Conservation (phyloP, 345 rosid species). For the Brassica incana region DNA sequence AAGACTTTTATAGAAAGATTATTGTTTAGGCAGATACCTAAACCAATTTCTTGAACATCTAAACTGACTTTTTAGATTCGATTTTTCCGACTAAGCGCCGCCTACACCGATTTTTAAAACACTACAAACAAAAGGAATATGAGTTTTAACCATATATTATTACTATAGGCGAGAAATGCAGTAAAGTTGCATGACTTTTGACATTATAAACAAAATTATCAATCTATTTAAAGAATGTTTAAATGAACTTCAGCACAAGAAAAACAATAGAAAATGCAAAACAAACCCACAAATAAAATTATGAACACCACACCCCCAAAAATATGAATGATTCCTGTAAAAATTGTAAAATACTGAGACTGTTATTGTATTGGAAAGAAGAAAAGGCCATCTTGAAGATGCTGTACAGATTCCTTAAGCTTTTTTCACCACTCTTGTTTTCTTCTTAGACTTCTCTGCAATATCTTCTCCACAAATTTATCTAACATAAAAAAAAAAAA, state of each 20-base stretch:
- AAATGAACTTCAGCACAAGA: conserved; percentile 8
- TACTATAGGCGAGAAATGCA: conserved; percentile 11
- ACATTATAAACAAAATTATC: conserved; percentile 22
- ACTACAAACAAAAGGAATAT: neutral
- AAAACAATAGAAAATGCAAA: neutral
- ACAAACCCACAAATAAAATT: conserved; percentile 1
- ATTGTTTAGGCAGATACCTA: too few relatives aligned
- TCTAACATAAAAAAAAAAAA: neutral
- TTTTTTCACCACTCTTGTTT: conserved; percentile 16
- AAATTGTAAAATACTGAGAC: neutral
- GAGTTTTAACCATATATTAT: neutral
- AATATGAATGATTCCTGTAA: neutral
- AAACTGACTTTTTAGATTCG: too few relatives aligned
- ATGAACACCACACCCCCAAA: conserved; percentile 32
- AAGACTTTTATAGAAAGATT: too few relatives aligned
- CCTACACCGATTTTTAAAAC: too few relatives aligned
- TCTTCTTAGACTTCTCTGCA: conserved; percentile 5
- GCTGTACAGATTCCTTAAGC: conserved; percentile 31
- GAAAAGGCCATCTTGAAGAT: conserved; percentile 20
- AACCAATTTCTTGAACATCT: too few relatives aligned
- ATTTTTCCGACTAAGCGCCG: too few relatives aligned
- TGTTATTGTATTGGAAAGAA: neutral
- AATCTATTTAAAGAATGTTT: neutral
- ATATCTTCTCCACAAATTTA: conserved; percentile 20
- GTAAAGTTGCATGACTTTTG: conserved; percentile 27